phyloP scores from a whole-genome alignment of 2,329 filamentous ascomycete species.

The Madurella mycetomatis region DNA sequence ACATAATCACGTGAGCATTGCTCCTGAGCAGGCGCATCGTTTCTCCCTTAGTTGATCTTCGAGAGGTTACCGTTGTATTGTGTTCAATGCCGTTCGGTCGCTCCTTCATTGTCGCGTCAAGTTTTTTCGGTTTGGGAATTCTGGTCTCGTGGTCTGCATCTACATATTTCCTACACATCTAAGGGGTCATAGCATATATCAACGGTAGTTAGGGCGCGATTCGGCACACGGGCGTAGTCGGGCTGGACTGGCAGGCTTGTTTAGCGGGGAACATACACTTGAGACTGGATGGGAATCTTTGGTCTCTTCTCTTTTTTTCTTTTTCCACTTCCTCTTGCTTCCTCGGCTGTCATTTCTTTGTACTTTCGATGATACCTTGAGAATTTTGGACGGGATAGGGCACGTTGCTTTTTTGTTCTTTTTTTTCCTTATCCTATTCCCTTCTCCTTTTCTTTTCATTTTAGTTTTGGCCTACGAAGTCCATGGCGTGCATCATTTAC shows the following conservation, averaged over 20 bases:
- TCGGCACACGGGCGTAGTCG: slow-evolving; percentile 15
- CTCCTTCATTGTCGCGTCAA: slow-evolving; percentile 17
- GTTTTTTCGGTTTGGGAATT: slow-evolving; percentile 12
- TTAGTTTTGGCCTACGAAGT: slow-evolving; percentile 2
- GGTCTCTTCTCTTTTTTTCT: slow-evolving; percentile 8
- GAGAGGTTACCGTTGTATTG: no score
- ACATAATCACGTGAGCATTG: slow-evolving; percentile 24
- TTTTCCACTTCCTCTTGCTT: slow-evolving; percentile 20
- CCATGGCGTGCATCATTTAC: background rate
- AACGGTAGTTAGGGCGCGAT: slow-evolving; percentile 17
- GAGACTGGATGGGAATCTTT: slow-evolving; percentile 5
- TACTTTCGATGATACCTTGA: slow-evolving; percentile 20
- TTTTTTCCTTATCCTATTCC: background rate
- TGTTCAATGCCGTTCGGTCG: slow-evolving; percentile 5
- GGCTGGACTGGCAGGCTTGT: slow-evolving; percentile 7
- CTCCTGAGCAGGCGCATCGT: background rate
- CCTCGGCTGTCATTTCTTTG: slow-evolving; percentile 1
- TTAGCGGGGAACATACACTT: slow-evolving; percentile 8
- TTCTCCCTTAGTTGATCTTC: background rate
- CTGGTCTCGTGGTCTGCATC: slow-evolving; percentile 7
- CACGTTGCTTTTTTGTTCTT: slow-evolving; percentile 11
- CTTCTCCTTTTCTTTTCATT: background rate
- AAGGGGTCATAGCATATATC: slow-evolving; percentile 19
- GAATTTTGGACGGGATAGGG: slow-evolving; percentile 14
- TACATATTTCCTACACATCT: slow-evolving; percentile 15